phyloP scores from a whole-genome alignment of 2,329 filamentous ascomycete species.

The Aspergillus sp. region DNA sequence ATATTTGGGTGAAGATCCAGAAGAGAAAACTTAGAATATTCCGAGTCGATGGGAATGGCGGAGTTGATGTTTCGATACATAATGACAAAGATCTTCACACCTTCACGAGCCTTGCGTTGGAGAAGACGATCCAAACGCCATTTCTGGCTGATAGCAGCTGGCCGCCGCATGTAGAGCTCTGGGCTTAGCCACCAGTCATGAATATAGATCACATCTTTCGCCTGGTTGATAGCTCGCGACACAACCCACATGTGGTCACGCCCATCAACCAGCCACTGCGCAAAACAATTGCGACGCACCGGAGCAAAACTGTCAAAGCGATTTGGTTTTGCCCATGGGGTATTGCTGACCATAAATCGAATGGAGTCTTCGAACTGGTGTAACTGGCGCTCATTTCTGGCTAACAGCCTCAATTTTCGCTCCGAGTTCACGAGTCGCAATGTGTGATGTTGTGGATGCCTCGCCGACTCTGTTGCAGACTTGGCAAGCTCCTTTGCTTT shows the following conservation, averaged over 20 bases:
- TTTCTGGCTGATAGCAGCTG: conserved; percentile 93
- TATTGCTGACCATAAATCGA: conserved; percentile 74
- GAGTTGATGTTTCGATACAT: conserved; percentile 97
- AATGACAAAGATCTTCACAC: conserved; percentile 96
- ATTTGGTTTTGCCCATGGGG: conserved; percentile 76
- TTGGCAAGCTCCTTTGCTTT: conserved; percentile 59
- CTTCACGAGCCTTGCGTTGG: conserved; percentile 89
- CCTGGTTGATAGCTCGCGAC: conserved; percentile 92
- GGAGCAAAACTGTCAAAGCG: conserved; percentile 93
- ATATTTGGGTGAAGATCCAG: conserved; percentile 94
- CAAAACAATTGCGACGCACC: conserved; percentile 78
- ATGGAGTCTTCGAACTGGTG: conserved; percentile 94
- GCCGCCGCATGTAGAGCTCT: conserved; percentile 89
- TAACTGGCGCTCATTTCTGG: conserved; percentile 82
- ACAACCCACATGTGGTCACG: conserved; percentile 99
- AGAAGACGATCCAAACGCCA: conserved; percentile 92
- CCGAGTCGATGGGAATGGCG: conserved; percentile 94
- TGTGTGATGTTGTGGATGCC: conserved; percentile 70
- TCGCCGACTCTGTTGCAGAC: conserved; percentile 58
- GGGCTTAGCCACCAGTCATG: conserved; percentile 99
- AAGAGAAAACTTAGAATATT: conserved; percentile 95
- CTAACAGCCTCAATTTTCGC: conserved; percentile 83
- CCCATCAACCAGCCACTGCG: conserved; percentile 94
- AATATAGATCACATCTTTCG: conserved; percentile 96
- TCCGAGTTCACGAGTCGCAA: conserved; percentile 88